These are phyloP conservation scores for Sclerotinia nivalis DNA, from an alignment of 2,329 filamentous ascomycete genomes.

Conservation along the genomic window DNA sequence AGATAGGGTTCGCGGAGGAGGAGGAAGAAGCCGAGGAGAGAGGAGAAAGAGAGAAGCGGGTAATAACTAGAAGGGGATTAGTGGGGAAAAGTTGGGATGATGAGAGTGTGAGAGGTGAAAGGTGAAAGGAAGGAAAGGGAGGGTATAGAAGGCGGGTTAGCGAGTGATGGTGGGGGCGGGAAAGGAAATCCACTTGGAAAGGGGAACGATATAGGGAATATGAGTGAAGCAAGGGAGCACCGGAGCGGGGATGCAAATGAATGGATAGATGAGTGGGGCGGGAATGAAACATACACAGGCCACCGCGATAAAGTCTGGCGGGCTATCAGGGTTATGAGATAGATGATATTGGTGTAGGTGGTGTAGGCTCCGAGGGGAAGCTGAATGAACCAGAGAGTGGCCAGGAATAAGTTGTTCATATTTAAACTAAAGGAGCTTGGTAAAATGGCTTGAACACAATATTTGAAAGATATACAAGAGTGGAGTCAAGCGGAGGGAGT, in stretches of 20 bases:
- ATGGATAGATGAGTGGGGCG: neutral
- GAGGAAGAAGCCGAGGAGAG: neutral
- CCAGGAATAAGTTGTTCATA: neutral
- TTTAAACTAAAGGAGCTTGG: too few relatives aligned
- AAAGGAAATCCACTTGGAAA: too few relatives aligned
- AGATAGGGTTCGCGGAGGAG: neutral
- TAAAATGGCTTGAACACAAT: neutral
- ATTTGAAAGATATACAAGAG: neutral
- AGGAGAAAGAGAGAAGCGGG: neutral
- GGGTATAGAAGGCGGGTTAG: neutral
- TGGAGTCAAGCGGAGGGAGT: neutral
- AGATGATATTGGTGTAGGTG: neutral
- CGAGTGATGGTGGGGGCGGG: neutral
- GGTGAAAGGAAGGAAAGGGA: neutral
- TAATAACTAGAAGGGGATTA: neutral
- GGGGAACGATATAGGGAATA: too few relatives aligned
- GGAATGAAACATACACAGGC: neutral
- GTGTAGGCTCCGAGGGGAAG: neutral
- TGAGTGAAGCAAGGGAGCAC: neutral
- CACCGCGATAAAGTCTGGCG: neutral
- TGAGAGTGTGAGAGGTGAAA: neutral
- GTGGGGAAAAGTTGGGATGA: neutral
- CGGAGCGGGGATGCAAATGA: neutral
- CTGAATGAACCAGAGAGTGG: neutral
- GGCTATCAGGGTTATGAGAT: neutral